Evolutionary conservation across 2,329 filamentous ascomycete genomes (phyloP).

Genomic region (Thelonectria rubi): DNA sequence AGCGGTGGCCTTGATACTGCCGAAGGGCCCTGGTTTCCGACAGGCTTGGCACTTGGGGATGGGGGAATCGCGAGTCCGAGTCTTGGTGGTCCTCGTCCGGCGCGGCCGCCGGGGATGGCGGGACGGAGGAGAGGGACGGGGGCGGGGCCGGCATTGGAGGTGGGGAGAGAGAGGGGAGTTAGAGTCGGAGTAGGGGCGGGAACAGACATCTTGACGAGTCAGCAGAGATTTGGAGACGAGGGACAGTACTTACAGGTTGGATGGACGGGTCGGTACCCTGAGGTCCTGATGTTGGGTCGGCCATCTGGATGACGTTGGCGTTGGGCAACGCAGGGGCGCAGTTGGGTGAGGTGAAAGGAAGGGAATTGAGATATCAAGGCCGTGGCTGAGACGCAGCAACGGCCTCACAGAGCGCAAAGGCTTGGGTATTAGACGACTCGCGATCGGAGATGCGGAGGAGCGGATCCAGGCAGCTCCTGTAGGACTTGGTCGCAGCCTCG

Average conservation of each 20-base stretch:
- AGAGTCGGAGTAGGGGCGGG: constrained; percentile 26
- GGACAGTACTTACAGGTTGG: constrained; percentile 34
- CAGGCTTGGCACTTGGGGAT: constrained; percentile 82
- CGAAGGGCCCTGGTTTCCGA: constrained; percentile 61
- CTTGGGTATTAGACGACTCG: not conserved
- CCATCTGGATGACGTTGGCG: constrained; percentile 34
- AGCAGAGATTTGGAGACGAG: constrained; percentile 22
- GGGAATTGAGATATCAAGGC: constrained; percentile 13
- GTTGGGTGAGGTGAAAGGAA: not conserved
- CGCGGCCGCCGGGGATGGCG: constrained; percentile 77
- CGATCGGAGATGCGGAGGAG: constrained; percentile 6
- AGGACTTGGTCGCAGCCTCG: not conserved
- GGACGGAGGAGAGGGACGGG: constrained; percentile 84
- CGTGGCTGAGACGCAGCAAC: constrained; percentile 18
- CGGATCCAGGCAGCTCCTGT: constrained; percentile 4
- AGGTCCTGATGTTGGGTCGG: constrained; percentile 36
- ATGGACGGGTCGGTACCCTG: constrained; percentile 35
- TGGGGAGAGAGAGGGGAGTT: constrained; percentile 44
- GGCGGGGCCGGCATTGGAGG: constrained; percentile 57
- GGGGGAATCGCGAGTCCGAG: constrained; percentile 91
- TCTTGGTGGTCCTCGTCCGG: constrained; percentile 73
- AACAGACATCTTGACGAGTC: constrained; percentile 26
- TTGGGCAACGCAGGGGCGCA: constrained; percentile 15
- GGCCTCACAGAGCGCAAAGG: constrained; percentile 8
- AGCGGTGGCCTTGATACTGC: constrained; percentile 61